phyloP scores from a whole-genome alignment of 2,329 filamentous ascomycete genomes.

The Penicillium sp. region DNA sequence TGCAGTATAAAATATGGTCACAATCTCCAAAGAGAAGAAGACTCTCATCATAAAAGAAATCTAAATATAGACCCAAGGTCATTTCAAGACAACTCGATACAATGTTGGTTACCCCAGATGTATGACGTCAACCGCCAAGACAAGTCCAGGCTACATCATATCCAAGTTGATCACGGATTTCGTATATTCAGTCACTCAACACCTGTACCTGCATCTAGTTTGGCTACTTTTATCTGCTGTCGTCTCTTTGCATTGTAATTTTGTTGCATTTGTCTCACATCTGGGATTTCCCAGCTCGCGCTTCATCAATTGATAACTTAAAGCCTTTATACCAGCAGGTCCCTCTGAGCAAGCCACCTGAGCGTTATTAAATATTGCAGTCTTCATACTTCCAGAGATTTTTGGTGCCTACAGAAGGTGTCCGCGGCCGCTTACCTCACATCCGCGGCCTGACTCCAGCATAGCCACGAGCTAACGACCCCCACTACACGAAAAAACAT shows the following conservation, averaged over 20 bases:
- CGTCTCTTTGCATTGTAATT: neutral
- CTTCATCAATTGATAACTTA: neutral
- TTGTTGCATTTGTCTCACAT: neutral
- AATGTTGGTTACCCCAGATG: neutral
- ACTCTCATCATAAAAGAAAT: no score
- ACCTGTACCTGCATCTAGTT: neutral
- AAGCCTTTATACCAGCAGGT: neutral
- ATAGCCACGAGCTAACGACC: neutral
- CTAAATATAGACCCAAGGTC: neutral
- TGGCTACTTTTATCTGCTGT: neutral
- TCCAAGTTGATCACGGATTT: neutral
- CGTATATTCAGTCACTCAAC: neutral
- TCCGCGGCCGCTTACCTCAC: neutral
- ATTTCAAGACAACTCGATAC: neutral
- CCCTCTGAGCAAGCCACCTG: neutral
- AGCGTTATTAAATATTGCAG: neutral
- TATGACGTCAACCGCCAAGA: slow-evolving; percentile 7
- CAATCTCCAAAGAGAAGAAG: neutral
- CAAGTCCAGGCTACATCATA: neutral
- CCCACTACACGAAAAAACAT: neutral
- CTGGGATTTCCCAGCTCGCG: neutral
- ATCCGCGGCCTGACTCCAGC: neutral
- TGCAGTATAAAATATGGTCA: neutral
- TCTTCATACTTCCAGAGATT: neutral
- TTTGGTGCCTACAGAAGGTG: neutral